phyloP scores from a whole-genome alignment of 1,139 yeast genomes.

The Saccharomycopsis crataegensis region DNA sequence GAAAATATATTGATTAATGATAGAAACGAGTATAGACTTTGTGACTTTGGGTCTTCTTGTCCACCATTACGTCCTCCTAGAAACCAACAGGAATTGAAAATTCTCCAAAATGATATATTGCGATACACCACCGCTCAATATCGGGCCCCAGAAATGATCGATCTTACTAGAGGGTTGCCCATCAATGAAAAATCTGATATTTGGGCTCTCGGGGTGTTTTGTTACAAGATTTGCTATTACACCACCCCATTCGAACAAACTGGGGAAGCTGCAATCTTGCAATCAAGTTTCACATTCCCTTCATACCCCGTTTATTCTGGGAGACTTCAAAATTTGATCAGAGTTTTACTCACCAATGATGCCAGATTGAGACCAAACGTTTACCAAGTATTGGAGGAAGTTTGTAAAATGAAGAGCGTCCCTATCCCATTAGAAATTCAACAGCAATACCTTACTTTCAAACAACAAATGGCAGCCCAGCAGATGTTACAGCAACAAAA shows the following conservation, averaged over 20 bases:
- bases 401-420: conserved; percentile 50
- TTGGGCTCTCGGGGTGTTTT: conserved; percentile 92
- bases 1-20: conserved; percentile 84
- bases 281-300: conserved; percentile 56
- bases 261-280: conserved; percentile 61
- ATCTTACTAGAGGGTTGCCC: conserved; percentile 73
- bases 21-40: conserved; percentile 66
- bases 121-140: conserved; percentile 97
- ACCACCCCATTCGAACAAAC: conserved; percentile 91
- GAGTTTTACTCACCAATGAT: conserved; percentile 57
- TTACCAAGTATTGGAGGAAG: conserved; percentile 58
- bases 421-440: conserved; percentile 40
- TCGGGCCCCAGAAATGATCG: conserved; percentile 95
- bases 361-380: conserved; percentile 70
- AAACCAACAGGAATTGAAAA: conserved; percentile 56
- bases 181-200: conserved; percentile 92
- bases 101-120: conserved; percentile 73
- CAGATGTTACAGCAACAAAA: conserved; percentile 6
- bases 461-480: conserved; percentile 18
- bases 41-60: conserved; percentile 94
- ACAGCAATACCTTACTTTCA: conserved; percentile 15
- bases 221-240: conserved; percentile 86
- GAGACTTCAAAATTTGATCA: conserved; percentile 50
- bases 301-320: conserved; percentile 37
- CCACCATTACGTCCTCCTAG: conserved; percentile 59